Evolutionary conservation across 176 grass and related monocot genomes (phyloP).

Genomic region (Oryza longistaminata): DNA sequence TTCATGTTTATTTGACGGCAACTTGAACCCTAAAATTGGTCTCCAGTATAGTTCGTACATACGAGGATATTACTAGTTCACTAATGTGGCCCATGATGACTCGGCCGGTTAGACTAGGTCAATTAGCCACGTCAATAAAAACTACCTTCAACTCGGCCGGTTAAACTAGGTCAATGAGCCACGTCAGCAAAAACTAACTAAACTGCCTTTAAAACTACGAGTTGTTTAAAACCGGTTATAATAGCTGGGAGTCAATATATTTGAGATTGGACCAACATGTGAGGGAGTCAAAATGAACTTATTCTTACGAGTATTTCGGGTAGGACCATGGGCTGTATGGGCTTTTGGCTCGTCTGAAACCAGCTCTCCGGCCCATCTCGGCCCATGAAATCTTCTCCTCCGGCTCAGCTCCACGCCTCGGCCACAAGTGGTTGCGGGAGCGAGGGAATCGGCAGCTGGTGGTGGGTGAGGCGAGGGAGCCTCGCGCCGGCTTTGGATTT

Average conservation of each 20-base stretch:
- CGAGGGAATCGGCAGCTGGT: conserved; percentile 1
- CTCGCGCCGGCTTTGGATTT: background rate
- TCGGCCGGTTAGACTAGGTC: too few relatives aligned
- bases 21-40: background rate
- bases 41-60: background rate
- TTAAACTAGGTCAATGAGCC: too few relatives aligned
- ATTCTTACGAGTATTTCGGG: background rate
- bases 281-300: too few relatives aligned
- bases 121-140: too few relatives aligned
- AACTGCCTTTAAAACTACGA: too few relatives aligned
- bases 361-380: background rate
- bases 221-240: too few relatives aligned
- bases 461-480: conserved; percentile 16
- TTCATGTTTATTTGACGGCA: background rate
- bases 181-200: too few relatives aligned
- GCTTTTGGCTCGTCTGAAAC: background rate
- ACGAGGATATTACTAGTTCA: background rate
- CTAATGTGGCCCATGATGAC: background rate
- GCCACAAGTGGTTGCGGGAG: background rate
- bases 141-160: too few relatives aligned
- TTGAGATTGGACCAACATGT: too few relatives aligned
- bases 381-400: background rate
- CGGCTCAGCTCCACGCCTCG: background rate
- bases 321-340: background rate
- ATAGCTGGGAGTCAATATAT: too few relatives aligned